These are phyloP conservation scores for Apiotrichum mycotoxinovorans DNA, from an alignment of 1,284 basidiomycete species.

Conservation along the genomic window DNA sequence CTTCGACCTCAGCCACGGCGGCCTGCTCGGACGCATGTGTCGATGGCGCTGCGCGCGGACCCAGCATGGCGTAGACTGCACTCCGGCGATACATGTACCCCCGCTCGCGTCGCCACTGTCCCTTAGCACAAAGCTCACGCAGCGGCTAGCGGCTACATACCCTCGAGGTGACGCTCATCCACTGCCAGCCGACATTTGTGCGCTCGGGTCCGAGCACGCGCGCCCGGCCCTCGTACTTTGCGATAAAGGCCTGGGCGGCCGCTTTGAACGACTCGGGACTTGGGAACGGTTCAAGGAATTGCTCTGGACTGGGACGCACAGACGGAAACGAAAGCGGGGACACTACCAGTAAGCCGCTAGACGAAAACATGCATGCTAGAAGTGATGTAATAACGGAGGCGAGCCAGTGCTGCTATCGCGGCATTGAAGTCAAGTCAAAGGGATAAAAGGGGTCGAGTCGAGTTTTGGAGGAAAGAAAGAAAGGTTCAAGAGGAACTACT, in stretches of 20 bases:
- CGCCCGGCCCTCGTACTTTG: conserved; percentile 9
- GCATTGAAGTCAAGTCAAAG: neutral
- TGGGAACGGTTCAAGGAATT: conserved; percentile 13
- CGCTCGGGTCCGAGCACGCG: conserved; percentile 11
- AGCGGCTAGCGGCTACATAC: conserved; percentile 7
- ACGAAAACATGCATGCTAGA: conserved; percentile 9
- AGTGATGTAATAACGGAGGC: neutral
- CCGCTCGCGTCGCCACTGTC: conserved; percentile 14
- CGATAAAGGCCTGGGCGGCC: conserved; percentile 7
- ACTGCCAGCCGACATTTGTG: conserved; percentile 32
- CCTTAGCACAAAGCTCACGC: neutral
- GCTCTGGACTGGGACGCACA: neutral
- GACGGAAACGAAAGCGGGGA: neutral
- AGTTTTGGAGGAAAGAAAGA: neutral
- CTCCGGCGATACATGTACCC: conserved; percentile 28
- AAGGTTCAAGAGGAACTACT: conserved; percentile 12
- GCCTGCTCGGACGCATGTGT: neutral
- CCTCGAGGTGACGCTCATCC: conserved; percentile 18
- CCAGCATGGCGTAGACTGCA: neutral
- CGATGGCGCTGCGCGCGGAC: neutral
- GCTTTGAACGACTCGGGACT: conserved; percentile 7
- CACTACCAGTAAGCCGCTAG: conserved; percentile 2
- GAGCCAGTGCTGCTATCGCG: too few species aligned
- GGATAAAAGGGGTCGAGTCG: neutral
- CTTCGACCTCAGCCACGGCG: neutral